Base-by-base conservation (phyloP, 129 eudicot species). In the Flaveria robusta region DNA sequence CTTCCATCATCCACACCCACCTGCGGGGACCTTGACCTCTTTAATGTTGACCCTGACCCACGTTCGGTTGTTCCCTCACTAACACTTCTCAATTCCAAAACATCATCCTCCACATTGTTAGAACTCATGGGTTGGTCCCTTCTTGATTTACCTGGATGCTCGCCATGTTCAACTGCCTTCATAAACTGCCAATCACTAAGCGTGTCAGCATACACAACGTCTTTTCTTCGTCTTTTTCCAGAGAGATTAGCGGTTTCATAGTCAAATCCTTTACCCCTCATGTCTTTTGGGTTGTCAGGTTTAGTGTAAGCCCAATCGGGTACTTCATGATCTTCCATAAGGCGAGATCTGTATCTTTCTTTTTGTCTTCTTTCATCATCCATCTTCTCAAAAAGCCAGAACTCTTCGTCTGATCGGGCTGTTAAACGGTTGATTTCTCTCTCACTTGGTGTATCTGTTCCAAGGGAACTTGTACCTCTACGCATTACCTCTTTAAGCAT, bases 401-500 rank as follows among this genome's bases (percentile, higher is more conserved):
- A 92, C 75, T 92, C 98, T 70, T 92, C 92, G 0, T 92, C 96
- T 60, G 93, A 69, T 60, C 98, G 88, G 20, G 98, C 98, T 29
- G 98, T 96, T 72, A 92, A 83, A 34, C 98, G 93, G 43, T 92
- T 89, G 66, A 92, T 92, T 74, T 95, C 99, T 79, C 96, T 85
- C 79, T 95, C 99, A 3, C 96, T 91, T 20, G 99, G 99, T 29
- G 92, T 92, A 66, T 95, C 99, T 11, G 90, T 83, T 66, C 96
- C 93, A 9, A 91, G 96, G 13, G 93, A 71, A 77, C 96, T 87
- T 20, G 97, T 83, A 70, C 97, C 96, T 72, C 82, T 87, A 19
- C 98, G 90, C 96, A 91, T 91, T 58, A 91, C 91, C 85, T 91
- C 97, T 74, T 91, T 87, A 81, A 95, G 77, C 97, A 91, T 86